These are phyloP conservation scores for Penstemon barbatus DNA, from an alignment of 257 asterid species.

Conservation along the genomic window DNA sequence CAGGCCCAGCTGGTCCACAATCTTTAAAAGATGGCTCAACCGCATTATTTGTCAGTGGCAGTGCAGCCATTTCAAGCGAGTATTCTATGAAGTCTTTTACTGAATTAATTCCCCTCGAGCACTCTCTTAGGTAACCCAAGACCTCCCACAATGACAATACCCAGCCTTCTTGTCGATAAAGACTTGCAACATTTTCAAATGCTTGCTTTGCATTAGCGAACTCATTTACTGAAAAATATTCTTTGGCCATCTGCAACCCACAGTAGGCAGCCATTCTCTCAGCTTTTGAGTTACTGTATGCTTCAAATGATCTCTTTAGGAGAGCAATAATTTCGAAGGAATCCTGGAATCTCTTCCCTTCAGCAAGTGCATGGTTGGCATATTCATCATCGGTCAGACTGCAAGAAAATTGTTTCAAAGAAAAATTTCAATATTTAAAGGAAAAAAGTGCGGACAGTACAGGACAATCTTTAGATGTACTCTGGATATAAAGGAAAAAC, in stretches of 20 bases:
- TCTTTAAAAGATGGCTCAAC: conserved; percentile 48
- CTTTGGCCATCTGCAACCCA: conserved; percentile 82
- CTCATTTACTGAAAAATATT: conserved; percentile 58
- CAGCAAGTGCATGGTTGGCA: conserved; percentile 62
- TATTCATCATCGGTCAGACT: conserved; percentile 84
- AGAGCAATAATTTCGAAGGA: conserved; percentile 90
- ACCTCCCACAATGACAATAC: conserved; percentile 79
- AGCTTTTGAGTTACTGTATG: conserved; percentile 63
- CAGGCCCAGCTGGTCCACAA: conserved; percentile 83
- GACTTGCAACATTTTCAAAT: conserved; percentile 72
- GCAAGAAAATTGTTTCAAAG: conserved; percentile 36
- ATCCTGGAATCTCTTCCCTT: conserved; percentile 79
- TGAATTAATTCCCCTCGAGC: conserved; percentile 67
- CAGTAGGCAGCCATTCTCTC: conserved; percentile 87
- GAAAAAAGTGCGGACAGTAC: neutral
- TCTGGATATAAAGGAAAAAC: conserved; percentile 18
- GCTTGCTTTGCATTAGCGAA: conserved; percentile 69
- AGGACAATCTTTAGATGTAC: conserved; percentile 25
- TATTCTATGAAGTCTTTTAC: conserved; percentile 87
- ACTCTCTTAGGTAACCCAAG: conserved; percentile 88
- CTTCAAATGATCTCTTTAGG: conserved; percentile 74
- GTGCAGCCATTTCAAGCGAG: conserved; percentile 97
- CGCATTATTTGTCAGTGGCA: conserved; percentile 59
- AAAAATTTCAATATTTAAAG: neutral
- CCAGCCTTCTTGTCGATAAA: conserved; percentile 97